Conservation (phyloP, 202 grass and related monocot species). For the Cymbopogon flexuosus region DNA sequence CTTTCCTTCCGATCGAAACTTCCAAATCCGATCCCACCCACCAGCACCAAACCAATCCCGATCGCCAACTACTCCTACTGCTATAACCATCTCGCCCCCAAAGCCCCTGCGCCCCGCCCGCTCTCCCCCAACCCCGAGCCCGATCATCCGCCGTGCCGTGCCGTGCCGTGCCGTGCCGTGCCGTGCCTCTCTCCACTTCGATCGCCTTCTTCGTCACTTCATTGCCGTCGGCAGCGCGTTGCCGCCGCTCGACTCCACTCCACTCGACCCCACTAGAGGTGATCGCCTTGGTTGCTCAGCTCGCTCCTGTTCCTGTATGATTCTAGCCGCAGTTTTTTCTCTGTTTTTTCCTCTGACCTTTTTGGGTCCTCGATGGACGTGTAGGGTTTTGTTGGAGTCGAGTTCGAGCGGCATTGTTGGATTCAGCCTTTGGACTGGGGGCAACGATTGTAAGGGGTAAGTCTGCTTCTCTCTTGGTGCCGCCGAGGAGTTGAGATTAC, state of each 20-base stretch:
- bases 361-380: background rate
- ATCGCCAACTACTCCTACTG: conserved; percentile 26
- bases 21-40: conserved; percentile 34
- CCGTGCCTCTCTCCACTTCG: background rate
- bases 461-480: background rate
- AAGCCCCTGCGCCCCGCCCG: background rate
- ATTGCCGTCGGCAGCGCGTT: background rate
- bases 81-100: conserved; percentile 6
- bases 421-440: background rate
- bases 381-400: conserved; percentile 5
- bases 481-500: background rate
- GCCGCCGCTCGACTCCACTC: background rate
- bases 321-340: background rate
- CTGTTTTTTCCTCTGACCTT: background rate
- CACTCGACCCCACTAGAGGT: background rate
- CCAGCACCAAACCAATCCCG: background rate
- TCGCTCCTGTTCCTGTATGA: background rate
- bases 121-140: background rate
- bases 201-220: background rate
- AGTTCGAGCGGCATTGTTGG: conserved; percentile 12
- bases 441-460: background rate
- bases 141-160: background rate
- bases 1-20: conserved; percentile 40
- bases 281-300: background rate
- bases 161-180: too few relatives aligned